Base-by-base conservation (phyloP, 345 rosid species). In the Aurinia saxatilis region DNA sequence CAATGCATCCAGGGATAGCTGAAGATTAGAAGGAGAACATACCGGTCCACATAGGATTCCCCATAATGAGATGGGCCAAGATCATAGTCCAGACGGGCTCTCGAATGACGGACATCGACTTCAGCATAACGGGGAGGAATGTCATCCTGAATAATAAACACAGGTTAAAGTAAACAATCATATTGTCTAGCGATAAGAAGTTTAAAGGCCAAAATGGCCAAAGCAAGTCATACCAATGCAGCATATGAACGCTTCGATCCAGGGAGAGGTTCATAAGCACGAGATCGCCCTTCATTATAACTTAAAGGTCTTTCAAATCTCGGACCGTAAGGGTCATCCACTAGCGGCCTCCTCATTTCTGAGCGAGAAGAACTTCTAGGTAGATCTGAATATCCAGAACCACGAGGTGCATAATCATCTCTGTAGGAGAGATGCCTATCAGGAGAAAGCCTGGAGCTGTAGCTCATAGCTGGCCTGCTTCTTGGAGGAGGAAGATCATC, bases 1-100 rank as follows among this genome's bases (percentile, higher is more conserved):
- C 37, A 44, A 33, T 34, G 39, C 15, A 11, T 18, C 17, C 19
- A 64, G 37, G 63, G 51, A 25, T 46, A 38, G 25, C 8, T 10
- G 21, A 5, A 27, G 1, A 35, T 3, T 30, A 15, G 13, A 13
- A 34, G 14, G 50, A 63, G 23, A 57, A 59, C 78, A 42, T 60
- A 93, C 99, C 96, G 82, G 70, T 93, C 97, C 50, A 82, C 79
- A 60, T 85, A 93, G 39, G 88, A 76, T 63, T 93, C 99, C 7
- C 70, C 85, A 57, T 90, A 93, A 14, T 81, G 90, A 71, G 95
- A 80, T 51, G 90, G 73, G 70, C 79, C 70, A 48, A 79, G 71
- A 42, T 93, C 96, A 73, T 90, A 90, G 73, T 93, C 99, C 68
- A 93, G 50, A 48, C 96, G 91, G 36, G 99, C 79, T 77, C 99